These are phyloP conservation scores for Corymbia citriodora DNA, from an alignment of 441 rosid species.

Conservation along the genomic window DNA sequence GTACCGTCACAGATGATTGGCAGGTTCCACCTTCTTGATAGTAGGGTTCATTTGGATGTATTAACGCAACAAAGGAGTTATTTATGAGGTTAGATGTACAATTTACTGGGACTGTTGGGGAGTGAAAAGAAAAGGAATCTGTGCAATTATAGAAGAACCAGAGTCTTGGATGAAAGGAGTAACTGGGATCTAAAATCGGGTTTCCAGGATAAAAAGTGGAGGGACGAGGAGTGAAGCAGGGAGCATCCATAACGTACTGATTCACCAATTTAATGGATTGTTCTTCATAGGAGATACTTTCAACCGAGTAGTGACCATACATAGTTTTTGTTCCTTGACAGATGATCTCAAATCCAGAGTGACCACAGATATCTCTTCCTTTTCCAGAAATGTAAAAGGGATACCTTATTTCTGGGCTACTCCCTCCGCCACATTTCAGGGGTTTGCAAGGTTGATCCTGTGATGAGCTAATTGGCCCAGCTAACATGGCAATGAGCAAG, in stretches of 20 bases:
- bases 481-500: not conserved
- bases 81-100: not conserved
- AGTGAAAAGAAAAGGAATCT: fast-evolving
- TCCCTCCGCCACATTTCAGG: not conserved
- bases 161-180: not conserved
- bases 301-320: not conserved
- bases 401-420: not conserved
- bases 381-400: not conserved
- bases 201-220: fast-evolving
- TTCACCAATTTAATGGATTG: not conserved
- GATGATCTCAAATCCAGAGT: not conserved
- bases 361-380: not conserved
- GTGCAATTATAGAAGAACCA: not conserved
- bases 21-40: not conserved
- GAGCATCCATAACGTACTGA: not conserved
- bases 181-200: not conserved
- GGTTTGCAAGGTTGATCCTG: not conserved
- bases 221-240: not conserved
- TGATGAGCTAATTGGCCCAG: not conserved
- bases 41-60: not conserved
- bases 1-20: not conserved
- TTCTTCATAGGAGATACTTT: not conserved
- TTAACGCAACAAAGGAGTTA: not conserved
- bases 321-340: not conserved
- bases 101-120: not conserved